Conservation (phyloP, 2,329 filamentous ascomycete genomes). For the Alternaria metachromatica region DNA sequence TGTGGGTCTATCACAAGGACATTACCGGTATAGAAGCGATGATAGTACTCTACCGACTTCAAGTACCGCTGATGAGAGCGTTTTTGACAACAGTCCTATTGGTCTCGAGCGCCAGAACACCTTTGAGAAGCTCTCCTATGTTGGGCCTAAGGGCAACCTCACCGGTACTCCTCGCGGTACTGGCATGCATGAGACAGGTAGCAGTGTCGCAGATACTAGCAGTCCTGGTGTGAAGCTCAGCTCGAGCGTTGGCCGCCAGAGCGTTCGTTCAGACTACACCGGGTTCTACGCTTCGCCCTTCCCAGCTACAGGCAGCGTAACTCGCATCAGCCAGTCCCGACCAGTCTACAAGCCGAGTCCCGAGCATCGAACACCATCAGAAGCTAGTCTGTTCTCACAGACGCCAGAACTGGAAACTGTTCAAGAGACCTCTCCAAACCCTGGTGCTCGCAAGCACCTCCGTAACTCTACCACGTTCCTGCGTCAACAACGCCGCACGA, state of each 20-base stretch:
- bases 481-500: constrained; percentile 22
- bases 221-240: constrained; percentile 36
- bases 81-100: neutral
- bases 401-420: constrained; percentile 18
- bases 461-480: constrained; percentile 25
- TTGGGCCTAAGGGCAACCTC: constrained; percentile 46
- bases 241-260: constrained; percentile 25
- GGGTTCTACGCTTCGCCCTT: constrained; percentile 35
- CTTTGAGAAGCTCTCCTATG: constrained; percentile 43
- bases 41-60: neutral
- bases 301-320: constrained; percentile 29
- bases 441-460: constrained; percentile 19
- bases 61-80: constrained; percentile 9
- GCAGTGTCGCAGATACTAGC: constrained; percentile 48
- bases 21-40: constrained; percentile 4
- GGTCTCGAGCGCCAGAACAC: constrained; percentile 38
- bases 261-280: constrained; percentile 15
- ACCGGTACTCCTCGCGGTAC: constrained; percentile 48
- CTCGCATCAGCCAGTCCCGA: constrained; percentile 22
- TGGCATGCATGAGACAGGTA: constrained; percentile 46
- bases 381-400: constrained; percentile 28
- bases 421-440: constrained; percentile 17
- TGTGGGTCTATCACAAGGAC: neutral
- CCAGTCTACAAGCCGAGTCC: constrained; percentile 2
- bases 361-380: constrained; percentile 29